Conservation (phyloP, 179 eudicot species). For the Dionaea muscipula region DNA sequence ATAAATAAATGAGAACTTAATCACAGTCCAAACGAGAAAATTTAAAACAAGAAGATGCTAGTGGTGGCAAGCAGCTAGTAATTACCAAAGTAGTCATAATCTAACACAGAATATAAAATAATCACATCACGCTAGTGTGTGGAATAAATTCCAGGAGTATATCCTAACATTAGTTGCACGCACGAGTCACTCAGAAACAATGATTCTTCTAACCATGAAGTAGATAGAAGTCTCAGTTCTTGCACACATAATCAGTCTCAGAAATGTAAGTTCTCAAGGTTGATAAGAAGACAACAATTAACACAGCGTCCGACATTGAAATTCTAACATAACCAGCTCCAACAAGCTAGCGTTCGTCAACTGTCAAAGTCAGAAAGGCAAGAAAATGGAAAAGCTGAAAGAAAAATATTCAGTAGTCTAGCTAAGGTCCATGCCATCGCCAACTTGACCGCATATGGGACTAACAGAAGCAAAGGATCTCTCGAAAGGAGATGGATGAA, state of each 20-base stretch:
- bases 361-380: constrained; percentile 4
- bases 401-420: constrained; percentile 31
- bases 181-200: background rate
- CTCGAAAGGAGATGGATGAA: constrained; percentile 84
- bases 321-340: constrained; percentile 19
- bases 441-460: constrained; percentile 85
- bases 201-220: constrained; percentile 2
- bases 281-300: constrained; percentile 31
- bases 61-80: background rate
- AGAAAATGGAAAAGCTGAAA: constrained; percentile 12
- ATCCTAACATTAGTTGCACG: no score
- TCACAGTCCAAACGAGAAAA: background rate
- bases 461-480: constrained; percentile 70
- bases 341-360: constrained; percentile 2
- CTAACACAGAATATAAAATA: background rate
- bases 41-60: no score
- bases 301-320: constrained; percentile 29
- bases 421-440: constrained; percentile 97
- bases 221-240: constrained; percentile 23
- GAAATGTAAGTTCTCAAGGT: constrained; percentile 29
- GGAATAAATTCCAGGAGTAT: no score
- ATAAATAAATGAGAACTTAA: background rate
- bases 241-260: constrained; percentile 25
- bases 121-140: background rate
- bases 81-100: no score